Conservation (phyloP, 179 eudicot genomes). For the Vitellaria paradoxa region DNA sequence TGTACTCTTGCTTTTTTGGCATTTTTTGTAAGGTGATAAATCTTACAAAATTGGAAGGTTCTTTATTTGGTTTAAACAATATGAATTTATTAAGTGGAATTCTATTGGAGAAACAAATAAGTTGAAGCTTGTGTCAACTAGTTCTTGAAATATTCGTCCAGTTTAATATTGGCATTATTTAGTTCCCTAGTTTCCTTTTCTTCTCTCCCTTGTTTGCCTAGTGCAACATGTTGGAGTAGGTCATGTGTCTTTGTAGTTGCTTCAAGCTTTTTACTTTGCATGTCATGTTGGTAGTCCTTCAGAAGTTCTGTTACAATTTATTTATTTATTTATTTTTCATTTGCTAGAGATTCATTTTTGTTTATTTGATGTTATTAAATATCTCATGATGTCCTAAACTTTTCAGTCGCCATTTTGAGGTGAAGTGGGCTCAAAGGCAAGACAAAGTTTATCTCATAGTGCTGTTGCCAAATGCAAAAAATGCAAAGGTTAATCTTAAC, state of each 20-base stretch:
- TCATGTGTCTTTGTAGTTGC: too few relatives aligned
- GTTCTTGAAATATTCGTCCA: too few relatives aligned
- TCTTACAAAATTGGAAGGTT: neutral
- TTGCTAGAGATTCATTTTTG: neutral
- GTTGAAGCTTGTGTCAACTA: neutral
- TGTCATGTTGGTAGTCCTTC: neutral
- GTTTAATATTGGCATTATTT: too few relatives aligned
- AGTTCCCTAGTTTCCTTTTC: too few relatives aligned
- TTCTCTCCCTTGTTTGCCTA: too few relatives aligned
- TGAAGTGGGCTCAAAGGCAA: slow-evolving; percentile 89
- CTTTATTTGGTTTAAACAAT: neutral
- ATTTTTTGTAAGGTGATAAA: neutral
- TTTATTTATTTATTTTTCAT: too few relatives aligned
- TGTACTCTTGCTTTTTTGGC: neutral
- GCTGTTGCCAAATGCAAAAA: slow-evolving; percentile 67
- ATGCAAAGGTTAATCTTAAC: slow-evolving; percentile 69
- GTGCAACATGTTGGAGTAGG: too few relatives aligned
- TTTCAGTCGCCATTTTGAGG: slow-evolving; percentile 80
- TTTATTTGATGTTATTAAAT: neutral
- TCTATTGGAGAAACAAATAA: neutral
- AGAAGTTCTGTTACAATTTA: neutral
- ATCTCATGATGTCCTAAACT: neutral
- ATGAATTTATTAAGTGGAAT: neutral
- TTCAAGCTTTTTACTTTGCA: too few relatives aligned
- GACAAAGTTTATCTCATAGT: slow-evolving; percentile 80